These are phyloP conservation scores for Diaporthe vaccinii DNA, from an alignment of 2,329 filamentous ascomycete genomes.

Conservation along the genomic window DNA sequence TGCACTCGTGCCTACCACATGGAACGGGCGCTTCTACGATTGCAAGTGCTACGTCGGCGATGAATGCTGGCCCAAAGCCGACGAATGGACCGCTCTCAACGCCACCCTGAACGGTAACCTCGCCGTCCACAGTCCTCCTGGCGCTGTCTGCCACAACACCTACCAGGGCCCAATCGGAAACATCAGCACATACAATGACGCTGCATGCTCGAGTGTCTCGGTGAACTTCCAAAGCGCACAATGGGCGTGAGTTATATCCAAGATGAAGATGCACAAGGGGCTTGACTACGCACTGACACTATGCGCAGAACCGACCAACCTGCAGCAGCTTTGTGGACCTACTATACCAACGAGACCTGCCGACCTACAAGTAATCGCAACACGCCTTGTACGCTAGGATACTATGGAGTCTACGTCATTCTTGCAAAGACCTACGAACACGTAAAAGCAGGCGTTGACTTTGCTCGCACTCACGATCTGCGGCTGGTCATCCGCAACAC, in stretches of 20 bases:
- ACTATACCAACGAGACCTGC: constrained; percentile 59
- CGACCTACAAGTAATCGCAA: constrained; percentile 51
- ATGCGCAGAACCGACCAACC: constrained; percentile 43
- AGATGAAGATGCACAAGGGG: accelerated
- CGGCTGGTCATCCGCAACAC: constrained; percentile 69
- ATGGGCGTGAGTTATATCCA: constrained; percentile 52
- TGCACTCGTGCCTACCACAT: constrained; percentile 33
- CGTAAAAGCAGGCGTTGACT: constrained; percentile 54
- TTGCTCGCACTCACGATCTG: constrained; percentile 60
- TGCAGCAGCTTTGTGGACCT: constrained; percentile 55
- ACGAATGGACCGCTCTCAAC: constrained; percentile 51
- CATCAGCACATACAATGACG: constrained; percentile 53
- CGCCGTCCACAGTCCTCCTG: constrained; percentile 48
- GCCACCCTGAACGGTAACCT: constrained; percentile 54
- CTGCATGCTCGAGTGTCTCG: constrained; percentile 50
- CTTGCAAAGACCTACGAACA: constrained; percentile 48
- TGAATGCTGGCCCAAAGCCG: constrained; percentile 49
- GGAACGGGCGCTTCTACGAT: constrained; percentile 48
- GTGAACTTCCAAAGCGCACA: constrained; percentile 50
- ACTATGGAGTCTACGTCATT: constrained; percentile 55
- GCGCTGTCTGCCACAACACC: constrained; percentile 52
- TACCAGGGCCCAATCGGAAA: constrained; percentile 55
- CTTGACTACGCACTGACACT: background rate
- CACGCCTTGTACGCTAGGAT: constrained; percentile 54
- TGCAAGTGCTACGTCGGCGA: constrained; percentile 52